Conservation (phyloP, 2,329 filamentous ascomycete species). For the Mollisia scopiformis region DNA sequence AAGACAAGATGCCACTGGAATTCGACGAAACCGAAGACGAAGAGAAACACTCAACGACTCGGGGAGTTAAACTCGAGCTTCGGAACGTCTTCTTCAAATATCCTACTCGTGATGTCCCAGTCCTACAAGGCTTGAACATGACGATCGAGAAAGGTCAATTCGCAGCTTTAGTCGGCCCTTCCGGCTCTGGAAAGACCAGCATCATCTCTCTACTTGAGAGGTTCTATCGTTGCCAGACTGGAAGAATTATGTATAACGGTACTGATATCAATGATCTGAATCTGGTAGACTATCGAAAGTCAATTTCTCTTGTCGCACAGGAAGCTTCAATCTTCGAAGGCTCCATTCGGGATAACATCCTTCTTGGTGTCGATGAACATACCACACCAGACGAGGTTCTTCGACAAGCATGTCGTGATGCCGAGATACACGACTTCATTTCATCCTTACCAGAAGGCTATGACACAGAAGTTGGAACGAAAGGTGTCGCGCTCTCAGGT, state of each 20-base stretch:
- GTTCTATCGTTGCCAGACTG: conserved; percentile 72
- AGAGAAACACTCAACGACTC: conserved; percentile 1
- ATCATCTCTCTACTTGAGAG: conserved; percentile 67
- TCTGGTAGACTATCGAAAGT: conserved; percentile 62
- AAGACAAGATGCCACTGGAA: conserved; percentile 13
- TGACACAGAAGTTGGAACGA: conserved; percentile 47
- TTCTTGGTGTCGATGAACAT: conserved; percentile 59
- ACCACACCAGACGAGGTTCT: conserved; percentile 63
- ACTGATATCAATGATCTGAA: conserved; percentile 61
- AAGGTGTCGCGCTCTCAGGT: conserved; percentile 50
- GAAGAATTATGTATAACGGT: conserved; percentile 66
- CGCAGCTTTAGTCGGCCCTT: conserved; percentile 70
- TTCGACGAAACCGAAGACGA: conserved; percentile 36
- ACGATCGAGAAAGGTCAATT: conserved; percentile 67
- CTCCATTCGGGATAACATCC: conserved; percentile 68
- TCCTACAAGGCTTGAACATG: conserved; percentile 65
- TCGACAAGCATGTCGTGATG: conserved; percentile 51
- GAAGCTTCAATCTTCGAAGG: conserved; percentile 73
- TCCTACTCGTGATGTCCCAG: conserved; percentile 56
- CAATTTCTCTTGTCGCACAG: conserved; percentile 73
- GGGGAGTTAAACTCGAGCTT: conserved; percentile 59
- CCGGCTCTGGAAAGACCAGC: conserved; percentile 70
- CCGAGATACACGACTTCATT: conserved; percentile 55
- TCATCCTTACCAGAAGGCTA: conserved; percentile 52
- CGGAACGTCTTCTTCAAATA: conserved; percentile 62